These are phyloP conservation scores for Alternaria brassicae DNA, from an alignment of 2,329 filamentous ascomycete genomes.

Conservation along the genomic window DNA sequence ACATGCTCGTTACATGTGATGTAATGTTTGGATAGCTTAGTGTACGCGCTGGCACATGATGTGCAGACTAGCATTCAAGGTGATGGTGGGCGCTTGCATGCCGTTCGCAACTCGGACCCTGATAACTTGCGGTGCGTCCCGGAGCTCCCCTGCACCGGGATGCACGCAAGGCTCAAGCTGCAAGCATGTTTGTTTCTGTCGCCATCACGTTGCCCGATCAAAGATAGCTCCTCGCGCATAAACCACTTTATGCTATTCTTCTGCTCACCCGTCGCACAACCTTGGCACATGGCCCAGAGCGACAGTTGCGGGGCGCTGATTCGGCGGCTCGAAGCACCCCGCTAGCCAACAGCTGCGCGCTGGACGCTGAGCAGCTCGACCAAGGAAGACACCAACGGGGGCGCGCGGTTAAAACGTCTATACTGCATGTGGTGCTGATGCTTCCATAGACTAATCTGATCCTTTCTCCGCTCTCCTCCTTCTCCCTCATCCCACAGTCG, in stretches of 20 bases:
- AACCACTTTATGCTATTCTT: not conserved
- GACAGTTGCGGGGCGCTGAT: constrained; percentile 28
- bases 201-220: not conserved
- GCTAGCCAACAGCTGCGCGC: constrained; percentile 39
- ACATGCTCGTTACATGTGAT: not conserved
- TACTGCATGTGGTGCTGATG: constrained; percentile 33
- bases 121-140: not conserved
- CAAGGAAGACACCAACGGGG: constrained; percentile 13
- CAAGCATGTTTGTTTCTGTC: constrained; percentile 5
- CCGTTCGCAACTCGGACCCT: constrained; percentile 22
- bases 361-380: constrained; percentile 47
- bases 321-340: constrained; percentile 41
- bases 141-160: constrained; percentile 1
- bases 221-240: constrained; percentile 4
- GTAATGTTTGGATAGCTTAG: not conserved
- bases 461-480: constrained; percentile 5
- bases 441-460: constrained; percentile 16
- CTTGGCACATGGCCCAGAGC: constrained; percentile 20
- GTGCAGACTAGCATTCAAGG: not conserved
- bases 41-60: constrained; percentile 20
- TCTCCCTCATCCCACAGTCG: not conserved
- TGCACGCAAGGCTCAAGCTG: no score
- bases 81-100: constrained; percentile 26
- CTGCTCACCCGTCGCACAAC: constrained; percentile 20
- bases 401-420: constrained; percentile 27